These are phyloP conservation scores for Nicotiana tabacum DNA, from an alignment of 257 asterid species.

Conservation along the genomic window DNA sequence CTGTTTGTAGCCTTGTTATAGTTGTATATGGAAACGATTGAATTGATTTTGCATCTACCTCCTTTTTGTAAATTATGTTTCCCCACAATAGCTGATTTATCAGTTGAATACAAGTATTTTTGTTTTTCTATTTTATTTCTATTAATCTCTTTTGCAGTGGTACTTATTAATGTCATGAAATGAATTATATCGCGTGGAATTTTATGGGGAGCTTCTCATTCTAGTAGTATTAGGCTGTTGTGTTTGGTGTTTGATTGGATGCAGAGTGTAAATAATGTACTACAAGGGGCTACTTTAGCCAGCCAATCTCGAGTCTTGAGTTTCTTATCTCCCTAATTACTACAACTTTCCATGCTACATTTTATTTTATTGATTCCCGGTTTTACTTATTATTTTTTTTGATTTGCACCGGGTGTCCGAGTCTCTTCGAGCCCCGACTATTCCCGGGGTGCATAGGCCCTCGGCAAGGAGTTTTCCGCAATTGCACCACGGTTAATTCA, in stretches of 20 bases:
- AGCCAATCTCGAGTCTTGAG: not conserved
- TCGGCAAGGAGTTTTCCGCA: too few relatives aligned
- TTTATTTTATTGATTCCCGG: not conserved
- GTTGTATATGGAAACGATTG: conserved; percentile 10
- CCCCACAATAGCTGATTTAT: not conserved
- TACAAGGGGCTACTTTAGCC: not conserved
- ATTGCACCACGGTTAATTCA: too few relatives aligned
- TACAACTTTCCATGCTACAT: not conserved
- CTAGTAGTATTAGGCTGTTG: not conserved
- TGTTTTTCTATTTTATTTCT: not conserved
- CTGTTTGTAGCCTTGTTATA: not conserved
- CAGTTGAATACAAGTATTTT: not conserved
- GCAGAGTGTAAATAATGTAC: not conserved
- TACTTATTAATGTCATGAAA: not conserved
- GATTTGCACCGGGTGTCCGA: too few relatives aligned
- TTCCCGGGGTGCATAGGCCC: too few relatives aligned
- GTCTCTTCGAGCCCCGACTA: too few relatives aligned
- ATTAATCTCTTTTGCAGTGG: not conserved
- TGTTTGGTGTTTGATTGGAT: not conserved
- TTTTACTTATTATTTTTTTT: too few relatives aligned
- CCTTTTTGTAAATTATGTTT: conserved; percentile 4
- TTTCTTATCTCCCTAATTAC: not conserved
- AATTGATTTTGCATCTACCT: not conserved
- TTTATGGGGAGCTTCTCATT: not conserved
- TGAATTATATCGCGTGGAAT: not conserved